Evolutionary conservation across 768 basidiomycete species (phyloP).

Genomic region (Lactarius vividus): DNA sequence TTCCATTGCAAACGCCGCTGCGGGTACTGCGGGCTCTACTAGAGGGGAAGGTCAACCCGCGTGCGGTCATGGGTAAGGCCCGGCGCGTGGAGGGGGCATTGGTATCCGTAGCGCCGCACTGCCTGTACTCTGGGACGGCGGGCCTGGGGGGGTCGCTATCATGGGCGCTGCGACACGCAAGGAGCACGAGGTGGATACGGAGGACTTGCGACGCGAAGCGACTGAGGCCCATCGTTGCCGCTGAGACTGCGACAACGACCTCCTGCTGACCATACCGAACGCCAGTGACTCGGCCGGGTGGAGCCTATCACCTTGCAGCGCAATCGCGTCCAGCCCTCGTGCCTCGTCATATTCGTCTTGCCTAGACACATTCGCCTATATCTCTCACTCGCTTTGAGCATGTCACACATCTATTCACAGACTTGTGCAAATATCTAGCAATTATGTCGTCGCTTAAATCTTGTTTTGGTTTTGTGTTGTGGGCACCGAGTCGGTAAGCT

Average conservation of each 20-base stretch:
- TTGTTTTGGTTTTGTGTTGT: too few species aligned
- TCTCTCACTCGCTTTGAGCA: too few species aligned
- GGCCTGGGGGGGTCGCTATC: too few species aligned
- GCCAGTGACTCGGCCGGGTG: not conserved
- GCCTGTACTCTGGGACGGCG: too few species aligned
- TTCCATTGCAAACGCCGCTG: not conserved
- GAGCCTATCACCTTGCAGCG: conserved; percentile 23
- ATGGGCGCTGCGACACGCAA: too few species aligned
- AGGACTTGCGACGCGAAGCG: conserved; percentile 26
- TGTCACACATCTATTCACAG: too few species aligned
- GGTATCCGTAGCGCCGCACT: too few species aligned
- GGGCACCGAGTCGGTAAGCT: too few species aligned
- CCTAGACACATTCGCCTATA: too few species aligned
- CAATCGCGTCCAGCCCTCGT: conserved; percentile 34
- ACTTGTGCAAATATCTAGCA: too few species aligned
- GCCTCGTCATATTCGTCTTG: not conserved
- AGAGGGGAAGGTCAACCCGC: conserved; percentile 4
- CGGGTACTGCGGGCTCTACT: not conserved
- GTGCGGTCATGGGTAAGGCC: conserved; percentile 26
- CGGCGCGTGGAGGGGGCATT: conserved; percentile 10
- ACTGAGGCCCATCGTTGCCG: conserved; percentile 11
- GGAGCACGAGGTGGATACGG: not conserved
- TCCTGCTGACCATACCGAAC: not conserved
- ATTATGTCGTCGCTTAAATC: too few species aligned
- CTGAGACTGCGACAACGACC: not conserved